Evolutionary conservation across 2,329 filamentous ascomycete genomes (phyloP).

Genomic region (Zelopaecilomyces penicillatus): DNA sequence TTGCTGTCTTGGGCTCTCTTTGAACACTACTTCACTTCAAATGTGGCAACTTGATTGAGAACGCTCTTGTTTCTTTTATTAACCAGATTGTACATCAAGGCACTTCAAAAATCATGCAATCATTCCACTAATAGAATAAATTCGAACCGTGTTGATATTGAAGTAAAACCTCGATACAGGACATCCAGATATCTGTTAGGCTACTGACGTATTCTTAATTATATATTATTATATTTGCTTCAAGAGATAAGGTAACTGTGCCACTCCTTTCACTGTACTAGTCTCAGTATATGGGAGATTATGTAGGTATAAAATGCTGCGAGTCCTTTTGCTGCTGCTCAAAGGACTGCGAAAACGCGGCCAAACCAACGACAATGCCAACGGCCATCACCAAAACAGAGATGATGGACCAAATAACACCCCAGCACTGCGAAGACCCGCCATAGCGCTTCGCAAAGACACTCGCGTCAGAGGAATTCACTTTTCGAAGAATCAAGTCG

Average conservation of each 20-base stretch:
- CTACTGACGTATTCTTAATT: no score
- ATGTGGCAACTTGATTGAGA: no score
- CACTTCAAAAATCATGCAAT: no score
- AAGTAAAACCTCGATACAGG: not conserved
- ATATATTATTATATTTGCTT: no score
- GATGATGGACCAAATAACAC: constrained; percentile 68
- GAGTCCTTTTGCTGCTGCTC: constrained; percentile 61
- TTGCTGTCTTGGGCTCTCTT: no score
- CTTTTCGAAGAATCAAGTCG: constrained; percentile 70
- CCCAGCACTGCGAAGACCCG: constrained; percentile 74
- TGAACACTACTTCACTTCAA: no score
- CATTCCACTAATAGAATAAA: no score
- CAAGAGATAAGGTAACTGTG: no score
- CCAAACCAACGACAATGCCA: constrained; percentile 68
- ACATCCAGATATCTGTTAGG: no score
- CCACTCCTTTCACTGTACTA: no score
- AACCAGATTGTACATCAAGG: no score
- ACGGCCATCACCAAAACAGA: constrained; percentile 62
- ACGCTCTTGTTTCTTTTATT: no score
- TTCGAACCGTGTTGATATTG: not conserved
- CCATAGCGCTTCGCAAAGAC: constrained; percentile 73
- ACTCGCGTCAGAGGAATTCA: constrained; percentile 71
- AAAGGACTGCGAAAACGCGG: constrained; percentile 65
- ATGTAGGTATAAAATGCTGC: constrained; percentile 53
- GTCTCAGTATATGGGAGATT: not conserved